Conservation (phyloP, 1,284 basidiomycete genomes). For the Apiotrichum siamense region DNA sequence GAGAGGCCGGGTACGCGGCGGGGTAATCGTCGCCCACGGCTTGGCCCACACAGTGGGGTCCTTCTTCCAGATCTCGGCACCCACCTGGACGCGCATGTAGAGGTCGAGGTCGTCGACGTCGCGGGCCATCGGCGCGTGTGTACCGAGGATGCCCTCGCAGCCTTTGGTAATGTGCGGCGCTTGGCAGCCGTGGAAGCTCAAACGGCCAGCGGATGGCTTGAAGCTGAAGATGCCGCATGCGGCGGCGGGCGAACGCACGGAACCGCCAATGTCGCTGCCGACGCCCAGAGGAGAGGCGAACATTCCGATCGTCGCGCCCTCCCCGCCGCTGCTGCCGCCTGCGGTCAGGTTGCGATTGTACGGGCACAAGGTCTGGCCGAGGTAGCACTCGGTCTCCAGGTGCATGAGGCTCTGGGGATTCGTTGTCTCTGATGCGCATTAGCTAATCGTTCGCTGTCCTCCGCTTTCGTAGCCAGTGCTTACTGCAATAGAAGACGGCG, state of each 20-base stretch:
- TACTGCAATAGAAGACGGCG: slow-evolving; percentile 20
- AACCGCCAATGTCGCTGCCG: slow-evolving; percentile 48
- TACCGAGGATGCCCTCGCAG: slow-evolving; percentile 32
- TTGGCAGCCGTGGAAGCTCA: slow-evolving; percentile 37
- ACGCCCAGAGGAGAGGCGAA: slow-evolving; percentile 30
- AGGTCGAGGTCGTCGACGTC: slow-evolving; percentile 36
- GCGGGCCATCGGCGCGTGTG: slow-evolving; percentile 38
- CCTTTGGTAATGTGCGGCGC: slow-evolving; percentile 16
- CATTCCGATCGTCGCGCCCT: slow-evolving; percentile 46
- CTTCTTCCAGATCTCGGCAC: slow-evolving; percentile 25
- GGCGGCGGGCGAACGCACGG: slow-evolving; percentile 32
- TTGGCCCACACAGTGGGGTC: slow-evolving; percentile 6
- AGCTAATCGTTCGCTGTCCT: no score
- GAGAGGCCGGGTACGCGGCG: slow-evolving; percentile 12
- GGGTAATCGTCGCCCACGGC: neutral
- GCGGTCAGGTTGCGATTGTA: slow-evolving; percentile 40
- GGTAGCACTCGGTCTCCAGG: slow-evolving; percentile 25
- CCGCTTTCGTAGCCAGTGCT: no score
- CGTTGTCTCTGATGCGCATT: slow-evolving; percentile 12
- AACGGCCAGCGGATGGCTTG: slow-evolving; percentile 34
- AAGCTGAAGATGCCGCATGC: slow-evolving; percentile 40
- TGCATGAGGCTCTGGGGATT: slow-evolving; percentile 31
- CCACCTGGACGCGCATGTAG: slow-evolving; percentile 36
- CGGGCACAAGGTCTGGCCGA: slow-evolving; percentile 45
- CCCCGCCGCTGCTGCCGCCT: slow-evolving; percentile 48